Percentiles rank a stretch among this genome's conserved stretches.
phyloP scores from a whole-genome alignment of 2,329 filamentous ascomycete genomes.

The Arthrinium phaeospermum region DNA sequence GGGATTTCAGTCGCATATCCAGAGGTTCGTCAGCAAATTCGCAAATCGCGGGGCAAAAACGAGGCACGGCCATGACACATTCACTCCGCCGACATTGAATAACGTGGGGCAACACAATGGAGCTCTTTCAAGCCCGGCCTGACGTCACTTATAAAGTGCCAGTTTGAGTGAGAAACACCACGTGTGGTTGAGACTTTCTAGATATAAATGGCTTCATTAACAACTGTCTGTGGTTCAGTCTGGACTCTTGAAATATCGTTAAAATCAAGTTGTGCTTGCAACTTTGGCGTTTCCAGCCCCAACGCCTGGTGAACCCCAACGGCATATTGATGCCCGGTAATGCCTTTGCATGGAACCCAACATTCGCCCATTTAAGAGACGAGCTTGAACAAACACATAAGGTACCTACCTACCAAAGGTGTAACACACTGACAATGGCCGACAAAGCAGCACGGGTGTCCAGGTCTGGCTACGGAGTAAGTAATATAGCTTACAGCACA shows the following conservation, averaged over 20 bases:
- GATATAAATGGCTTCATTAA: background rate
- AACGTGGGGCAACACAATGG: conserved; percentile 4
- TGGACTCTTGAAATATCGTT: background rate
- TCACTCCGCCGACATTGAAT: conserved; percentile 10
- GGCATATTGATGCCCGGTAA: background rate
- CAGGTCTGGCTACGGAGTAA: too few relatives aligned
- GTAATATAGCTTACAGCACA: background rate
- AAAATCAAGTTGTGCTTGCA: background rate
- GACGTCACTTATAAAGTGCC: background rate
- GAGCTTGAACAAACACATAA: too few relatives aligned
- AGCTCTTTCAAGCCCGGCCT: background rate
- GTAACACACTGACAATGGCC: background rate
- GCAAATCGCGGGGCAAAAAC: conserved; percentile 20
- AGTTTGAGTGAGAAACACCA: background rate
- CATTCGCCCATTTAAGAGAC: background rate
- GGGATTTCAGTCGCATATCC: conserved; percentile 18
- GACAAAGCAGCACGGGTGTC: background rate
- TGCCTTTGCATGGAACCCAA: background rate
- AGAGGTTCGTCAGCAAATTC: background rate
- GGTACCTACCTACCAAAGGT: background rate
- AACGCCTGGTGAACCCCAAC: background rate
- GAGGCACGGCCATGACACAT: conserved; percentile 21
- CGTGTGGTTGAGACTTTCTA: background rate
- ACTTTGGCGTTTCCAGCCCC: background rate
- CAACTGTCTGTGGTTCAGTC: background rate